Conservation (phyloP, 371 early-diverging fungal species). For the Zancudomyces culisetae region DNA sequence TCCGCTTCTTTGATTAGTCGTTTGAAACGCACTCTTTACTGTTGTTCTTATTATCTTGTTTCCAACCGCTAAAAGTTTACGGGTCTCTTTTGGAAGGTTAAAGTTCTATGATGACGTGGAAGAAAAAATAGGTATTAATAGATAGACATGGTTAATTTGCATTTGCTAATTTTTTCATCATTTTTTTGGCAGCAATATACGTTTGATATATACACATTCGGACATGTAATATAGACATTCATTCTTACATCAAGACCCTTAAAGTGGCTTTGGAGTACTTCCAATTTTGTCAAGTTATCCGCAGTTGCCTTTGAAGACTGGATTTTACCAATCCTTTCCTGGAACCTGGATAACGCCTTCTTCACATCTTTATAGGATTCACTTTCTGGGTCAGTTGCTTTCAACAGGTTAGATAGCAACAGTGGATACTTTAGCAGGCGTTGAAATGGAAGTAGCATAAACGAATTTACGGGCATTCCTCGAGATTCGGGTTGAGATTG, state of each 20-base stretch:
- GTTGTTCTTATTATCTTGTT: background rate
- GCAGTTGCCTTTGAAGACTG: conserved; percentile 1
- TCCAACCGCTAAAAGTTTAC: conserved; percentile 1
- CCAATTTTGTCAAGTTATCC: background rate
- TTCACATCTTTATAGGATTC: conserved; percentile 1
- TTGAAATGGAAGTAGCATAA: conserved; percentile 31
- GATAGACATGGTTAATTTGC: background rate
- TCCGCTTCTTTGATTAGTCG: background rate
- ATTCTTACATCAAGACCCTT: conserved; percentile 2
- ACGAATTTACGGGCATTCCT: conserved; percentile 24
- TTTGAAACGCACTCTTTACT: too few species aligned
- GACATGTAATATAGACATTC: too few species aligned
- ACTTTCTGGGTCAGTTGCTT: conserved; percentile 4
- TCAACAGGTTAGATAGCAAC: conserved; percentile 30
- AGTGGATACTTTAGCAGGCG: conserved; percentile 39
- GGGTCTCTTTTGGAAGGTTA: background rate
- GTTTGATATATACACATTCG: too few species aligned
- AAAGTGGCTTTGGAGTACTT: background rate
- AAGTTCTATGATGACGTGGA: background rate
- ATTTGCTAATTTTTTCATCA: background rate
- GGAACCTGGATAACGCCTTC: background rate
- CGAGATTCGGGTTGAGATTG: conserved; percentile 22
- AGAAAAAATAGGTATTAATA: background rate
- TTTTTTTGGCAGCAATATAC: too few species aligned
- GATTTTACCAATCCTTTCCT: conserved; percentile 1